A percentile compares a stretch with the other conserved stretches of the same genome.
These are phyloP conservation scores for Hypoxylon intermedium DNA, from an alignment of 495 filamentous ascomycete species.

Conservation along the genomic window DNA sequence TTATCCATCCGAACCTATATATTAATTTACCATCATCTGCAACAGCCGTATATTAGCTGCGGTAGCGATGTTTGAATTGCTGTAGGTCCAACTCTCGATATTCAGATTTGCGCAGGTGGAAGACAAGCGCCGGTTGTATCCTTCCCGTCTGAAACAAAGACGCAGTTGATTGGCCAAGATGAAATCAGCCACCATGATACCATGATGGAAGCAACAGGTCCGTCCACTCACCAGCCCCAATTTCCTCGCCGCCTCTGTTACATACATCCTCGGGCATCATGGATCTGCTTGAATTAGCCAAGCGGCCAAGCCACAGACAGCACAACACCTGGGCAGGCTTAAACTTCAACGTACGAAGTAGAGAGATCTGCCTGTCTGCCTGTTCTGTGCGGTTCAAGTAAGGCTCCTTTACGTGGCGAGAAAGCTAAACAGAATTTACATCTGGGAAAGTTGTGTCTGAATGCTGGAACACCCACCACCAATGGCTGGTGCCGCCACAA, in stretches of 20 bases:
- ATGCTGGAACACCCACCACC: no score
- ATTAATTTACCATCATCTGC: no score
- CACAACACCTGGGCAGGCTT: no score
- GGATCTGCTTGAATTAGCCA: not conserved
- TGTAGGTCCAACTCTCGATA: not conserved
- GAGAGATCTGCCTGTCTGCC: no score
- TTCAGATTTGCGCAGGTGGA: not conserved
- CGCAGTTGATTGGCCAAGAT: slow-evolving; percentile 25
- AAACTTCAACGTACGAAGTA: no score
- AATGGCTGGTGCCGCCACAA: no score
- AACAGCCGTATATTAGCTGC: no score
- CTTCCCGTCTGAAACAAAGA: slow-evolving; percentile 5
- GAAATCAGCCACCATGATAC: slow-evolving; percentile 23
- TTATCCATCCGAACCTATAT: not conserved
- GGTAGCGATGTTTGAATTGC: not conserved
- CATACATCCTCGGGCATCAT: not conserved
- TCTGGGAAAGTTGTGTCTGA: no score
- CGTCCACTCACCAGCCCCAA: slow-evolving; percentile 19
- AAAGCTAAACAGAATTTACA: no score
- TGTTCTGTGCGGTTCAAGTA: no score
- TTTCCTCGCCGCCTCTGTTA: not conserved
- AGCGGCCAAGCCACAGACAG: no score
- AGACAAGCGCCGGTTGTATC: slow-evolving; percentile 28
- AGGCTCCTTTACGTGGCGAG: no score
- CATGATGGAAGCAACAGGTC: slow-evolving; percentile 16